These are phyloP conservation scores for Trichoderma orchidacearum DNA, from an alignment of 495 filamentous ascomycete species.

Conservation along the genomic window DNA sequence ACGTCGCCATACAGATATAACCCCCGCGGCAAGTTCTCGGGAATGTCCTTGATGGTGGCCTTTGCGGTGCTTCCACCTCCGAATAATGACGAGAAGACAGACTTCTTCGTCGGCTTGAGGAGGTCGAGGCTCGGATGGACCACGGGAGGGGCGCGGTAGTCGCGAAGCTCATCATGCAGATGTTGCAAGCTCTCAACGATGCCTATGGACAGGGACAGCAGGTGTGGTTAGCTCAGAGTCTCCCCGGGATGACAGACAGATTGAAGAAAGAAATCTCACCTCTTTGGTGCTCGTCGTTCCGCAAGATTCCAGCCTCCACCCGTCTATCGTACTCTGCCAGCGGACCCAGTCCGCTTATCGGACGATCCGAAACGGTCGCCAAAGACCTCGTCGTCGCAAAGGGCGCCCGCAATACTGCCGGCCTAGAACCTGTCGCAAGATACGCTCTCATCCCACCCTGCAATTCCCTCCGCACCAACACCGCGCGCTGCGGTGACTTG, in stretches of 20 bases:
- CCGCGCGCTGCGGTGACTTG: not conserved
- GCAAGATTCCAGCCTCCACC: conserved; percentile 54
- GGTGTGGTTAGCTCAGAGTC: no score
- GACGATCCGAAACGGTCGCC: conserved; percentile 3
- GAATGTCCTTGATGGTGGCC: conserved; percentile 35
- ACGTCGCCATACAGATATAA: conserved; percentile 96
- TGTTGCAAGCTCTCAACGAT: conserved; percentile 83
- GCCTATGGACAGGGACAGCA: conserved; percentile 31
- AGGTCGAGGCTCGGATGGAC: conserved; percentile 65
- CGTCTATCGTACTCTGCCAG: conserved; percentile 76
- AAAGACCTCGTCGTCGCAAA: not conserved
- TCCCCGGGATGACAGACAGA: no score
- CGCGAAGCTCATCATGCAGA: conserved; percentile 67
- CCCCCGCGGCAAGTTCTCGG: conserved; percentile 66
- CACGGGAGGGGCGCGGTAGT: conserved; percentile 59
- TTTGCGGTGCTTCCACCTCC: conserved; percentile 22
- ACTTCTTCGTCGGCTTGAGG: conserved; percentile 43
- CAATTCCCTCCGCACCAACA: not conserved
- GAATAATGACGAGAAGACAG: conserved; percentile 64
- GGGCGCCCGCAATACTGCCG: conserved; percentile 4
- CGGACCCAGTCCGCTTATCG: conserved; percentile 39
- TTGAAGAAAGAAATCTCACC: conserved; percentile 32
- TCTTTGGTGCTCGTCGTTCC: conserved; percentile 84
- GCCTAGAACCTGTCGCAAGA: not conserved
- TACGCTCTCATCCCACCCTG: not conserved